These are phyloP conservation scores for Spiromastix sp. DNA, from an alignment of 2,329 filamentous ascomycete species.

Conservation along the genomic window DNA sequence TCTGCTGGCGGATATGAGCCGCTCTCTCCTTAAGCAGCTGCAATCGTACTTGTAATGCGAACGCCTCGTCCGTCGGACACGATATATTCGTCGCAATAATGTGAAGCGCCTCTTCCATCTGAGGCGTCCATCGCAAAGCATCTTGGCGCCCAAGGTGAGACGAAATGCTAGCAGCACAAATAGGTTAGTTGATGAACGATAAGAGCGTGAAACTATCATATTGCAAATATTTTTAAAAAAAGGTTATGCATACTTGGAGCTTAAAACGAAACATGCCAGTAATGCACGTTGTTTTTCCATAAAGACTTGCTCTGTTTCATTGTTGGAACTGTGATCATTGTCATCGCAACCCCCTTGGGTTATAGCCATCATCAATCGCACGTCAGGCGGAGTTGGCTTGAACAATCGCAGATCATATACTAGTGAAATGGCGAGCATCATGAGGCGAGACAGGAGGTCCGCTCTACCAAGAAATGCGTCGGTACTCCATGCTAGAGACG, in stretches of 20 bases:
- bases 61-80: constrained; percentile 19
- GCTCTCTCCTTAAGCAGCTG: constrained; percentile 26
- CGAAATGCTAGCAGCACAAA: constrained; percentile 18
- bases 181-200: too few species aligned
- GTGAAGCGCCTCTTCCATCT: constrained; percentile 28
- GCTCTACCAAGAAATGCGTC: constrained; percentile 23
- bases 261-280: constrained; percentile 22
- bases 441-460: constrained; percentile 24
- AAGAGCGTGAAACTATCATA: too few species aligned
- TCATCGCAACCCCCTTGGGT: constrained; percentile 21
- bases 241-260: constrained; percentile 17
- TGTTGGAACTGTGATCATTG: constrained; percentile 4
- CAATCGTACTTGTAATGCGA: constrained; percentile 28
- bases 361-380: constrained; percentile 21
- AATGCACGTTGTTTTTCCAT: constrained; percentile 21
- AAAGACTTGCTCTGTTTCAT: constrained; percentile 10
- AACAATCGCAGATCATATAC: constrained; percentile 27
- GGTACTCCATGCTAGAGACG: constrained; percentile 29
- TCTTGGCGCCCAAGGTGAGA: constrained; percentile 26
- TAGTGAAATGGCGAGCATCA: constrained; percentile 29
- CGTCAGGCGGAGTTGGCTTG: constrained; percentile 21
- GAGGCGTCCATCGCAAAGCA: constrained; percentile 27
- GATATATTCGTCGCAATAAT: constrained; percentile 17
- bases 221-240: too few species aligned
- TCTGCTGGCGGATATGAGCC: constrained; percentile 20